Conservation (phyloP, 768 basidiomycete species). For the Sporobolomyces phaffii region DNA sequence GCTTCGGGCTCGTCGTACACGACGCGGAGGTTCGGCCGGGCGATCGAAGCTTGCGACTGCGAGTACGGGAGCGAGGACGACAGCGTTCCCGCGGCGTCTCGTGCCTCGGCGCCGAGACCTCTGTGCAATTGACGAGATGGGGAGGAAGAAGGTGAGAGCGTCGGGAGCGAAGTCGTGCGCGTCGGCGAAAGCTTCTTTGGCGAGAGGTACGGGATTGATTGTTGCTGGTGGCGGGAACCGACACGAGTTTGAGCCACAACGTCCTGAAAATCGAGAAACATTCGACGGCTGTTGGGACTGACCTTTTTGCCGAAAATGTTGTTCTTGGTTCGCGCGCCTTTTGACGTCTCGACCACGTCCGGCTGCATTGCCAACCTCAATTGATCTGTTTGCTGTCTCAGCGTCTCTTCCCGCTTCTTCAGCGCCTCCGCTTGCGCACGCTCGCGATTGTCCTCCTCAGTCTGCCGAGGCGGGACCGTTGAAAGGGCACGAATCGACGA, state of each 20-base stretch:
- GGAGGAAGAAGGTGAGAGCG: constrained; percentile 1
- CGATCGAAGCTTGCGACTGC: not conserved
- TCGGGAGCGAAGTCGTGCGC: constrained; percentile 9
- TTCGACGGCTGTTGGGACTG: no score
- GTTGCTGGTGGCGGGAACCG: not conserved
- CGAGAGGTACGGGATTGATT: not conserved
- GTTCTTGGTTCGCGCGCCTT: not conserved
- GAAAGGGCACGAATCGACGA: not conserved
- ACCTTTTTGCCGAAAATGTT: not conserved
- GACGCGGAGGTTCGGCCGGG: not conserved
- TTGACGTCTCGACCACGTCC: not conserved
- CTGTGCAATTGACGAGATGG: no score
- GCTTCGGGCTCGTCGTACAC: not conserved
- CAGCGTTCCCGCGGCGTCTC: no score
- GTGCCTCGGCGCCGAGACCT: no score
- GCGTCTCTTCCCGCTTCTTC: not conserved
- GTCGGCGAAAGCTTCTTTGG: not conserved
- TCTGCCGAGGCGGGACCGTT: not conserved
- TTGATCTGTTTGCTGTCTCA: not conserved
- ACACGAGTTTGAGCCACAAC: no score
- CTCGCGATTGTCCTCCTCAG: not conserved
- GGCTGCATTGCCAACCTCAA: not conserved
- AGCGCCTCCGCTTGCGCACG: not conserved
- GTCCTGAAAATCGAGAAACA: no score
- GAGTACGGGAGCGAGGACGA: not conserved